phyloP scores from a whole-genome alignment of 306 rosid species.

The Spatholobus suberectus region DNA sequence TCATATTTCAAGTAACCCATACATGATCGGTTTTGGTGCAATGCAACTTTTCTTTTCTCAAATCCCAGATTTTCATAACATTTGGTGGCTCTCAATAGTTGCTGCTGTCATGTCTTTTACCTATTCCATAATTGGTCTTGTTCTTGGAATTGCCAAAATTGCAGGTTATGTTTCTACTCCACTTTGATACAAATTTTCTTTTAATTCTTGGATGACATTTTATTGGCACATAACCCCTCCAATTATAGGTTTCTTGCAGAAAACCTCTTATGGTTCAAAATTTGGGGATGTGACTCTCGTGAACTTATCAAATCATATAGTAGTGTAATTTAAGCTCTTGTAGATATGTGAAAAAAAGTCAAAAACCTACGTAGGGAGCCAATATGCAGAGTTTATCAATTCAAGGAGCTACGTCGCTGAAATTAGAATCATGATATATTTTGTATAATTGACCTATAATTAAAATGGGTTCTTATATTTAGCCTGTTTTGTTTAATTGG shows the following conservation, averaged over 20 bases:
- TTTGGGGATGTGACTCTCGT: background rate
- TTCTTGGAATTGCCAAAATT: conserved; percentile 59
- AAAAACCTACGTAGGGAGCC: background rate
- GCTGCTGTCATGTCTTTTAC: conserved; percentile 68
- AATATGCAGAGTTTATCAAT: conserved; percentile 1
- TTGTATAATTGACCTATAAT: conserved; percentile 15
- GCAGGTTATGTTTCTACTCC: conserved; percentile 48
- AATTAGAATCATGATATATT: background rate
- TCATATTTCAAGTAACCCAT: conserved; percentile 47
- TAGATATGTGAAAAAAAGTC: conserved; percentile 19
- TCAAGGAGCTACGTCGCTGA: conserved; percentile 19
- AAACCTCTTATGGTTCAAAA: conserved; percentile 24
- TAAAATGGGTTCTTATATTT: conserved; percentile 27
- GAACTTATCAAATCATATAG: conserved; percentile 11
- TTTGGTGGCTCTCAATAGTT: conserved; percentile 70
- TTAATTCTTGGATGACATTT: conserved; percentile 29
- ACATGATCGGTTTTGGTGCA: conserved; percentile 57
- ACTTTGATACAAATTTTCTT: conserved; percentile 13
- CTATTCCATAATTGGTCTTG: conserved; percentile 60
- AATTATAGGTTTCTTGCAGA: background rate
- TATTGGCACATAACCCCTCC: background rate
- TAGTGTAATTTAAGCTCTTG: background rate
- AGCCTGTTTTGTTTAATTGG: background rate
- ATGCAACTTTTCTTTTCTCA: conserved; percentile 55
- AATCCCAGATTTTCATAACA: conserved; percentile 63